phyloP scores from a whole-genome alignment of 2,329 filamentous ascomycete species.

The Microsporum ferrugineum region DNA sequence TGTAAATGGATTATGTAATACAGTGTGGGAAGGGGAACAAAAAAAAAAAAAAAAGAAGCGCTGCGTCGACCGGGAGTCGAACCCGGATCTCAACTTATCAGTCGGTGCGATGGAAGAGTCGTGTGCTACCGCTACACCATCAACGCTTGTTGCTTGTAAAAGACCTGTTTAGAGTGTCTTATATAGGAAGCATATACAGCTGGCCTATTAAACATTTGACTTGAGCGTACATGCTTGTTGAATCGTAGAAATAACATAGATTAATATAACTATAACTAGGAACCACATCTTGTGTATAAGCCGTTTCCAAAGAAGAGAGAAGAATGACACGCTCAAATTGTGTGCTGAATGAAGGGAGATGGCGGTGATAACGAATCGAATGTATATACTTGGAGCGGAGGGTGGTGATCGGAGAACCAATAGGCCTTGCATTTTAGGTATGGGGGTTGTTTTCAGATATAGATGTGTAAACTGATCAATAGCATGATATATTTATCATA shows the following conservation, averaged over 20 bases:
- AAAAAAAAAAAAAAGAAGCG: conserved; percentile 1
- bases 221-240: too few species aligned
- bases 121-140: conserved; percentile 4
- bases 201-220: too few species aligned
- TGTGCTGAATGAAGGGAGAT: not conserved
- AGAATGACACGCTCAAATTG: not conserved
- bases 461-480: not conserved
- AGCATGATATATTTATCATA: too few species aligned
- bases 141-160: conserved; percentile 1
- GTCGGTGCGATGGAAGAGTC: conserved; percentile 3
- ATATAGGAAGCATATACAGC: conserved; percentile 4
- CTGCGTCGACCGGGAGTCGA: conserved; percentile 4
- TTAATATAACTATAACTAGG: not conserved
- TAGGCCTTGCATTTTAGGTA: not conserved
- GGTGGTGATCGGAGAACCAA: not conserved
- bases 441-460: not conserved
- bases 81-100: conserved; percentile 4
- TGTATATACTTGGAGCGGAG: not conserved
- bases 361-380: not conserved
- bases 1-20: too few species aligned
- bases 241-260: too few species aligned
- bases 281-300: not conserved
- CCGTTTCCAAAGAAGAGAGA: not conserved
- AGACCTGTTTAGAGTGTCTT: not conserved
- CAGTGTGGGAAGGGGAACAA: not conserved